Percentiles rank a stretch among this genome's conserved stretches.
Conservation (phyloP, 139 green algal species). For the Tetratostichococcus sp. region DNA sequence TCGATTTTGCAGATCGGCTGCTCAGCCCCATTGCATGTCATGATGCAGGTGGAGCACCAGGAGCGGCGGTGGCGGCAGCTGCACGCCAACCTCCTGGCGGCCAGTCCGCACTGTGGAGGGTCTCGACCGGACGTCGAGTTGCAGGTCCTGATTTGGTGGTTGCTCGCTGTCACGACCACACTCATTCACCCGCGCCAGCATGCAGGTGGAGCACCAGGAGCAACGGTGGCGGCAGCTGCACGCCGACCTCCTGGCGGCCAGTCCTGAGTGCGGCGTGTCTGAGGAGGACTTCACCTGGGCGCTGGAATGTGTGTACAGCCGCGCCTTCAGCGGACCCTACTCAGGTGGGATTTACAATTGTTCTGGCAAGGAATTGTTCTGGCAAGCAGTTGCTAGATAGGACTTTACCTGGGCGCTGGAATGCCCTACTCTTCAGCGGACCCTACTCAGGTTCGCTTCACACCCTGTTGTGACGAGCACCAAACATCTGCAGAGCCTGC, state of each 20-base stretch:
- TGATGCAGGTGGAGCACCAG: constrained; percentile 60
- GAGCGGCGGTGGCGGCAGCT: too few relatives aligned
- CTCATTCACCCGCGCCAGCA: too few relatives aligned
- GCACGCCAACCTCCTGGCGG: too few relatives aligned
- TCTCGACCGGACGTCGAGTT: too few relatives aligned
- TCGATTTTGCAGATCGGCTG: neutral
- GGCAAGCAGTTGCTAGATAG: too few relatives aligned
- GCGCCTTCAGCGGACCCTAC: constrained; percentile 80
- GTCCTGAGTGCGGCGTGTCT: neutral
- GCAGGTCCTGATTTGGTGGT: neutral
- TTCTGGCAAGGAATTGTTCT: too few relatives aligned
- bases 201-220: constrained; percentile 62
- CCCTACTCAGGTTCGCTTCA: too few relatives aligned
- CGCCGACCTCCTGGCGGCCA: constrained; percentile 16
- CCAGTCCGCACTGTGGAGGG: neutral
- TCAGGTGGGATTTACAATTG: constrained; percentile 36
- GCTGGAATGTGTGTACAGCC: constrained; percentile 67
- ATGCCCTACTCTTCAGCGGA: too few relatives aligned
- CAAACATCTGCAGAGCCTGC: too few relatives aligned
- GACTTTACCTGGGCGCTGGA: too few relatives aligned
- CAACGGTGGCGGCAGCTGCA: constrained; percentile 56
- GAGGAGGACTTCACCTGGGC: constrained; percentile 60
- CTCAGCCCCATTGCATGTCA: too few relatives aligned
- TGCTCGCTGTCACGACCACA: neutral
- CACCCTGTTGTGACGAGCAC: too few relatives aligned